These are phyloP conservation scores for Phaeophleospora eucalypticola DNA, from an alignment of 2,329 filamentous ascomycete genomes.

Conservation along the genomic window DNA sequence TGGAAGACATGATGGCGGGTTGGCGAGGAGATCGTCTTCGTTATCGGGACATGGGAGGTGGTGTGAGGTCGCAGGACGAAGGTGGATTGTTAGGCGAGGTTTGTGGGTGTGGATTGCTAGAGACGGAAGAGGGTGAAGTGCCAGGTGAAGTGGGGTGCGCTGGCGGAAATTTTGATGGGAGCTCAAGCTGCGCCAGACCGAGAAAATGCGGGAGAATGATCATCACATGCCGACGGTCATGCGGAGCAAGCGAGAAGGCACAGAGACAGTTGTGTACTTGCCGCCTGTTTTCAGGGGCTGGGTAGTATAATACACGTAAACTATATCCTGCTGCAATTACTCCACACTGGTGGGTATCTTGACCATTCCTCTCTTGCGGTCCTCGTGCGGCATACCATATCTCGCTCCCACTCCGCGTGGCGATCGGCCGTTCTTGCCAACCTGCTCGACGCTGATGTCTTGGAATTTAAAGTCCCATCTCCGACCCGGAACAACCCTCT, in stretches of 20 bases:
- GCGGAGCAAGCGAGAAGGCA: neutral
- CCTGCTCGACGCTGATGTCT: slow-evolving; percentile 54
- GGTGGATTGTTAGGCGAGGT: neutral
- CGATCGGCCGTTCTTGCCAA: slow-evolving; percentile 52
- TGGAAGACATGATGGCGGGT: slow-evolving; percentile 16
- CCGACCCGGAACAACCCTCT: slow-evolving; percentile 44
- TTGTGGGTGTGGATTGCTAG: slow-evolving; percentile 1
- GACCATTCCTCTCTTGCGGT: slow-evolving; percentile 59
- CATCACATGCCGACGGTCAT: neutral
- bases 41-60: slow-evolving; percentile 1
- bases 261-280: neutral
- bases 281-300: neutral
- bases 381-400: slow-evolving; percentile 60
- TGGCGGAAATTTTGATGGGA: neutral
- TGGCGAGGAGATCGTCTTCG: neutral
- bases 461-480: slow-evolving; percentile 60
- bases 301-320: slow-evolving; percentile 10
- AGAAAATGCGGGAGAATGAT: neutral
- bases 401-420: slow-evolving; percentile 53
- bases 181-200: slow-evolving; percentile 6
- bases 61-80: neutral
- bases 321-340: slow-evolving; percentile 12
- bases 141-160: slow-evolving; percentile 7
- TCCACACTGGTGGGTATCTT: slow-evolving; percentile 62
- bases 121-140: too few species aligned